Base-by-base conservation (phyloP, 1,284 basidiomycete genomes). In the Boletus albobrunnescens region DNA sequence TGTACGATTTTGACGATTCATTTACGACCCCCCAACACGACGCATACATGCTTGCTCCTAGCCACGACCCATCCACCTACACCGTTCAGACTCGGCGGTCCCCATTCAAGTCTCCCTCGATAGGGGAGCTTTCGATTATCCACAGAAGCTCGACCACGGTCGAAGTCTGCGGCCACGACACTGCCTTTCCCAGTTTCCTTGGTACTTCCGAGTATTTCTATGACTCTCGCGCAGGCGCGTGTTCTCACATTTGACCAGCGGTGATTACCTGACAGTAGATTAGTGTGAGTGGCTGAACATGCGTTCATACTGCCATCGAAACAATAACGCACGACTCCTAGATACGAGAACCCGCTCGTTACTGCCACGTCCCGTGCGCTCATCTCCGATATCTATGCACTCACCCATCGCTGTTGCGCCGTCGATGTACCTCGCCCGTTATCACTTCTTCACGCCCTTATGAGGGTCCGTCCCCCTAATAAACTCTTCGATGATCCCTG, bases 281-380 rank as follows among this genome's bases (percentile, higher is more conserved):
- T 22, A 56, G 54, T 56, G 54, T 52, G 53, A 70, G 70, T 61
- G 16, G 41, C 17, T 36, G 39, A 37, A 31, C 9, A 30, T 12
- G 22, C 23, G 17, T 30, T 23, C 41, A 20, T 31, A 24, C 13
- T 31, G 9, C 20, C 28, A 23, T 38, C n/a, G 27, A 41, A 23
- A 30, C 3, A 48, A 55, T 56, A 11, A 53, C 44, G 11, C 46
- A 35, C 23, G 27, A 20, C 28, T 36, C 20, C 39, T 54, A 81
- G 80, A 51, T 88, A 88, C 57, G 85, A 88, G 65, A 88, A 87
- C 57, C 86, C 85, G 5, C 61, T 85, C 52, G 59, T 88, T 28
- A 87, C 84, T 23, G 84, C 84, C 36, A 84, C 79, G 2, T 85
- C 85, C 23, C 79, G 82, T 38, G 73, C 77, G 31, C 70, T 85